Evolutionary conservation across 2,329 filamentous ascomycete species (phyloP), one percentile per base, ranked within the genome.

Genomic region (Ilyonectria sp.): DNA sequence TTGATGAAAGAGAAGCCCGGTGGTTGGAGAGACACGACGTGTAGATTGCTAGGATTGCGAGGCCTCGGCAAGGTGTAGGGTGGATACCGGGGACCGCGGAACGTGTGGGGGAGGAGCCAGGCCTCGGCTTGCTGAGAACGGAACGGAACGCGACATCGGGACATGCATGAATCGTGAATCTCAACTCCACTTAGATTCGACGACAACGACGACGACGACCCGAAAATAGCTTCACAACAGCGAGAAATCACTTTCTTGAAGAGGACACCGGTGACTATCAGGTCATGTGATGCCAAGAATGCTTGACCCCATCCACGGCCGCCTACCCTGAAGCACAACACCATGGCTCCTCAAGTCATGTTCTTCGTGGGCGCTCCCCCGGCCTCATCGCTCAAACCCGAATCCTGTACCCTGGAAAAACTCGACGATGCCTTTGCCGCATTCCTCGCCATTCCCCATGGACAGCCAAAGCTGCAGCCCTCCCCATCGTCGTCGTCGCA

Each of bases 351-450:
- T 17, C 74, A 65, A 26, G 74, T 86, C 47, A 80, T 87, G 19
- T 73, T 82, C 60, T 76, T 82, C 69, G 71, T 77, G 31, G 81
- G 81, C 9, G 78, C 81, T 11, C 81, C 81, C 6, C 53, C 77
- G 3, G 55, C 79, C n/a, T 71, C 74, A 17, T 71, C 77, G 9
- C 55, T 82, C 35, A 70, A 71, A 21, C 59, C 73, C 17, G 64
- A 76, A 13, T 72, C 78, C 0, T 81, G 79, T 67, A 79, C 79
- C 2, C 37, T 82, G 33, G 68, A 64, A 35, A 26, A 58, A 21
- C 76, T 81, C 56, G 74, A 75, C 40, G 49, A 67, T 10, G 53
- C 70, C 3, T 79, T 81, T 52, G 35, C 67, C 7, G 33, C 66
- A 3, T 75, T 82, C 52, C 69, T 81, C 19, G 72, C 72, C 23